These are phyloP conservation scores for Albugo laibachii DNA, from an alignment of 352 stramenopile species.

Conservation along the genomic window DNA sequence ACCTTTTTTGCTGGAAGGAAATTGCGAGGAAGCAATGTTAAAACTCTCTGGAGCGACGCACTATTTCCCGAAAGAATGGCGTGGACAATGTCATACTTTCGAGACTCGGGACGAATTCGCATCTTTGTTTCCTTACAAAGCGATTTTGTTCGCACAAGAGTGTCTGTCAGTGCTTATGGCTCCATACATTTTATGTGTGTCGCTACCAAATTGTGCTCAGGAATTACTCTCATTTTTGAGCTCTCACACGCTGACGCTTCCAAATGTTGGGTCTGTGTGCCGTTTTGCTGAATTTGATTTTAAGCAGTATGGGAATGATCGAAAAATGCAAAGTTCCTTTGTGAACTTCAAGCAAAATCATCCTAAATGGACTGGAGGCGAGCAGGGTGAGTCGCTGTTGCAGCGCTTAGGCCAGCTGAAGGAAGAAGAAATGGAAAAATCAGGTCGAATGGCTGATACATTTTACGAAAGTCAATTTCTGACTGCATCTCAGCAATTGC, in stretches of 20 bases:
- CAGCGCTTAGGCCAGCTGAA: slow-evolving; percentile 44
- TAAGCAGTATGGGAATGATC: slow-evolving; percentile 81
- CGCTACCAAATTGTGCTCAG: slow-evolving; percentile 76
- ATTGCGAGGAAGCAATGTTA: slow-evolving; percentile 72
- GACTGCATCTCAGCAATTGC: slow-evolving; percentile 73
- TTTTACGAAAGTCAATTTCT: slow-evolving; percentile 48
- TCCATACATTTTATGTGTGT: slow-evolving; percentile 92
- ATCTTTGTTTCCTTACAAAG: slow-evolving; percentile 88
- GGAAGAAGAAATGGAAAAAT: slow-evolving; percentile 74
- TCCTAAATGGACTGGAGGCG: slow-evolving; percentile 56
- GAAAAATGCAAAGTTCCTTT: slow-evolving; percentile 96
- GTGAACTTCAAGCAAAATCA: slow-evolving; percentile 92
- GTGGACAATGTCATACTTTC: slow-evolving; percentile 64
- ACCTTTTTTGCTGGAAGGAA: slow-evolving; percentile 48
- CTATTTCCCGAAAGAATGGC: slow-evolving; percentile 91
- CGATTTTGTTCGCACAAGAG: slow-evolving; percentile 85
- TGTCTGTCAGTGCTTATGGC: slow-evolving; percentile 86
- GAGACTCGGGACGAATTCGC: slow-evolving; percentile 77
- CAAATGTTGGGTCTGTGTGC: slow-evolving; percentile 87
- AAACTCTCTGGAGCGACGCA: slow-evolving; percentile 86
- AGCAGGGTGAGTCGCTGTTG: slow-evolving; percentile 56
- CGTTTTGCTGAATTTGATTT: slow-evolving; percentile 94
- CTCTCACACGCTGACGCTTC: slow-evolving; percentile 81
- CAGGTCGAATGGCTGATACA: slow-evolving; percentile 61
- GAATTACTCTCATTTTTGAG: slow-evolving; percentile 89